These are phyloP conservation scores for Crithidia brevicula DNA, from an alignment of 208 protist genomes.

Conservation along the genomic window DNA sequence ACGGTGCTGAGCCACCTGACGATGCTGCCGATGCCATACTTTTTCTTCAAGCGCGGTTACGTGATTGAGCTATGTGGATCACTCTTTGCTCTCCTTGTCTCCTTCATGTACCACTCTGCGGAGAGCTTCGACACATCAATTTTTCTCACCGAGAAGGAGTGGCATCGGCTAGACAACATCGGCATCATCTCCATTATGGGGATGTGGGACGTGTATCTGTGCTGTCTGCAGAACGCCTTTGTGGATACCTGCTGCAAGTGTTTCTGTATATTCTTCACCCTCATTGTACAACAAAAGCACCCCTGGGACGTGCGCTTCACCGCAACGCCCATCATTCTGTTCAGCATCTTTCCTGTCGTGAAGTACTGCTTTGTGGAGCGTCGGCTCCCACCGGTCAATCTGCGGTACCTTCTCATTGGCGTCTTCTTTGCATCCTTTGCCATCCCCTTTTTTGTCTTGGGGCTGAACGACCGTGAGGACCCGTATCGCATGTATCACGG, in stretches of 20 bases:
- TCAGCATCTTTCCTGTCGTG: slow-evolving; percentile 50
- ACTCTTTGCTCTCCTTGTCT: slow-evolving; percentile 56
- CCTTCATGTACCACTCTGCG: slow-evolving; percentile 82
- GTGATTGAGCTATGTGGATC: slow-evolving; percentile 58
- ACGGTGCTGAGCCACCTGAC: slow-evolving; percentile 76
- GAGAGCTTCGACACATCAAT: slow-evolving; percentile 56
- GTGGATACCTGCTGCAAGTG: slow-evolving; percentile 60
- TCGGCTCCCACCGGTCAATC: slow-evolving; percentile 21
- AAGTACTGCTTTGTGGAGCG: slow-evolving; percentile 44
- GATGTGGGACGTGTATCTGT: slow-evolving; percentile 54
- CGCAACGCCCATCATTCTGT: slow-evolving; percentile 50
- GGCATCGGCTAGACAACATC: slow-evolving; percentile 85
- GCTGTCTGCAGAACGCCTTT: slow-evolving; percentile 37
- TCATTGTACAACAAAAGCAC: slow-evolving; percentile 67
- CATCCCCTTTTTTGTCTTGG: slow-evolving; percentile 55
- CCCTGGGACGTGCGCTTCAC: slow-evolving; percentile 76
- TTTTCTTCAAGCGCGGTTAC: slow-evolving; percentile 52
- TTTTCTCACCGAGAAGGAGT: slow-evolving; percentile 66
- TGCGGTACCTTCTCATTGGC: slow-evolving; percentile 24
- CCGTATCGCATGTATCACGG: slow-evolving; percentile 77
- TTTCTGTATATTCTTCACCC: slow-evolving; percentile 49
- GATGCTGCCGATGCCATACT: slow-evolving; percentile 45
- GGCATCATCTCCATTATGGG: slow-evolving; percentile 52
- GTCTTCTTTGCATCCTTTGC: slow-evolving; percentile 36
- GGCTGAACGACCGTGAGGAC: slow-evolving; percentile 64